Percentiles rank a stretch among this genome's conserved stretches.
phyloP scores from a whole-genome alignment of 2,329 filamentous ascomycete genomes.

The Ophiosphaerella herpotricha region DNA sequence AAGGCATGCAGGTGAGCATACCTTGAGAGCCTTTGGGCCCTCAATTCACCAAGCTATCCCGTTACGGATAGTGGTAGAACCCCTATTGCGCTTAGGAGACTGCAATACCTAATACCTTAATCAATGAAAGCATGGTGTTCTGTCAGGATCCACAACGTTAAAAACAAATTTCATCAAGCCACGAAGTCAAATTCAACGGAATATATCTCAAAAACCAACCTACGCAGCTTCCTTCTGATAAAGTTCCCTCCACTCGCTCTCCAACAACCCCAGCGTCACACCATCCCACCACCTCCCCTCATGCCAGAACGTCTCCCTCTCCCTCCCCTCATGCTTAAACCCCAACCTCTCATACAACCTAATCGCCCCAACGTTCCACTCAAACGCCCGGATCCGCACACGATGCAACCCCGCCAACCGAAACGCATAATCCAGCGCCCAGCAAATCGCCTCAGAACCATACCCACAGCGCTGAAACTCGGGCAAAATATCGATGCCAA shows the following conservation, averaged over 20 bases:
- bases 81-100: too few relatives aligned
- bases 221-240: conserved; percentile 2
- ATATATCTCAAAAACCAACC: background rate
- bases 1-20: conserved; percentile 5
- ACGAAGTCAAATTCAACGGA: background rate
- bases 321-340: conserved; percentile 52
- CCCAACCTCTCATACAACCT: conserved; percentile 53
- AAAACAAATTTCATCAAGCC: background rate
- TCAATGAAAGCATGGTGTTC: background rate
- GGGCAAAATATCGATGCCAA: conserved; percentile 47
- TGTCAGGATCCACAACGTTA: background rate
- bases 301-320: conserved; percentile 50
- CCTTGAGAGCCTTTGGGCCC: background rate
- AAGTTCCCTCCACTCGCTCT: conserved; percentile 30
- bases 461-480: conserved; percentile 50
- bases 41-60: background rate
- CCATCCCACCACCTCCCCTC: conserved; percentile 49
- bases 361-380: conserved; percentile 51
- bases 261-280: conserved; percentile 32
- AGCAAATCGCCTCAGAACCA: conserved; percentile 54
- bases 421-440: conserved; percentile 56
- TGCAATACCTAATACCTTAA: too few relatives aligned
- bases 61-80: too few relatives aligned
- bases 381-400: conserved; percentile 48
- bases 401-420: conserved; percentile 51